Evolutionary conservation across 768 basidiomycete species (phyloP).

Genomic region (Serendipita vermifera): DNA sequence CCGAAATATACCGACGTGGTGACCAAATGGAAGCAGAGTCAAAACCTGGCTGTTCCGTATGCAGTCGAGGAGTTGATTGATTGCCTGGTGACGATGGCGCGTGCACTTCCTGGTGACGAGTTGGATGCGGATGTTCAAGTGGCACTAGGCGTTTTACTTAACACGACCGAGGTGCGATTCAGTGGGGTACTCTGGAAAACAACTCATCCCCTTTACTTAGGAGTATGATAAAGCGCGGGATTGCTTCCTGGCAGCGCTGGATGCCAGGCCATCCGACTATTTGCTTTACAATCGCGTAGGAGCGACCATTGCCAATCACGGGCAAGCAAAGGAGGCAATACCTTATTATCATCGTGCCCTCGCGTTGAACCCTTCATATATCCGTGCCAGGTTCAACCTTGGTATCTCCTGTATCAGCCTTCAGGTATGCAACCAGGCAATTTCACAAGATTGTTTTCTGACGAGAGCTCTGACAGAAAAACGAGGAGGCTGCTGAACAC

Average conservation of each 20-base stretch:
- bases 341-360: conserved; percentile 78
- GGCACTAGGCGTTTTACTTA: conserved; percentile 84
- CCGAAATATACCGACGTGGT: conserved; percentile 30
- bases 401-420: conserved; percentile 89
- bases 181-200: background rate
- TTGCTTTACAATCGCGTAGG: conserved; percentile 86
- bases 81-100: conserved; percentile 73
- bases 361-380: conserved; percentile 77
- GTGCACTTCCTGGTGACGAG: conserved; percentile 38
- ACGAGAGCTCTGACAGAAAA: conserved; percentile 38
- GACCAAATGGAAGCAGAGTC: conserved; percentile 13
- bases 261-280: conserved; percentile 84
- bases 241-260: conserved; percentile 82
- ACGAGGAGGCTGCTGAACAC: conserved; percentile 74
- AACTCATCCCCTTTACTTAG: conserved; percentile 29
- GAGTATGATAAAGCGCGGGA: conserved; percentile 88
- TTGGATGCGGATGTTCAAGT: conserved; percentile 94
- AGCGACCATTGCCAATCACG: conserved; percentile 86
- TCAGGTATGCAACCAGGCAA: conserved; percentile 39
- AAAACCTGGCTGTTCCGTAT: conserved; percentile 15
- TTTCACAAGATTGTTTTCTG: conserved; percentile 15
- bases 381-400: conserved; percentile 85
- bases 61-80: conserved; percentile 42
- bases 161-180: conserved; percentile 64
- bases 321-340: conserved; percentile 65